Conservation (phyloP, 345 rosid species). For the Capsella bursapastoris region DNA sequence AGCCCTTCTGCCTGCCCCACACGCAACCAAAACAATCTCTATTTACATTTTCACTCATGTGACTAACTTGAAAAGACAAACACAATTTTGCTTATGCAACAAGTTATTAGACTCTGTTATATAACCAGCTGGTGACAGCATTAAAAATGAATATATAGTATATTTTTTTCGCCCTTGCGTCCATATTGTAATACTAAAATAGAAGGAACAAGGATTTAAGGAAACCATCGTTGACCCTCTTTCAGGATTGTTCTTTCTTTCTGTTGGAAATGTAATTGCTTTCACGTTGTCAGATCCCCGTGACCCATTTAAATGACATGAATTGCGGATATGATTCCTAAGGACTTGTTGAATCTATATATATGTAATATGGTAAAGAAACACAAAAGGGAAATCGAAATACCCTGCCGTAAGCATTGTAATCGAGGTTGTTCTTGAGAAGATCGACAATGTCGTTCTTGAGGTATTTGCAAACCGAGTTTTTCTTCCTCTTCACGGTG, state of each 20-base stretch:
- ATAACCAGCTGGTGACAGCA: conserved; percentile 38
- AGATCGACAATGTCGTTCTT: conserved; percentile 89
- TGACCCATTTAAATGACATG: conserved; percentile 7
- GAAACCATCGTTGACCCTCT: conserved; percentile 25
- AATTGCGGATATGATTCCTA: not conserved
- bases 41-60: not conserved
- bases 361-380: not conserved
- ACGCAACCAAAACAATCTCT: conserved; percentile 6
- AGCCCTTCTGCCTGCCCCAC: conserved; percentile 75
- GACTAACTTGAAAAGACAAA: not conserved
- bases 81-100: conserved; percentile 22
- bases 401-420: conserved; percentile 88
- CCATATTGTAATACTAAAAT: not conserved
- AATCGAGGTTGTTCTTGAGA: conserved; percentile 60
- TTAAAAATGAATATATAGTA: not conserved
- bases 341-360: not conserved
- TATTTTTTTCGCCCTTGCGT: not conserved
- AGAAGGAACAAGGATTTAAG: not conserved
- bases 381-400: not conserved
- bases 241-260: not conserved
- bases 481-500: conserved; percentile 71
- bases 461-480: conserved; percentile 60
- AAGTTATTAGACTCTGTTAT: conserved; percentile 1
- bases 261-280: conserved; percentile 1
- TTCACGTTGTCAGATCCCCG: conserved; percentile 19